Evolutionary conservation across 2,329 filamentous ascomycete genomes (phyloP), one percentile per base, ranked within the genome.

Genomic region (Aspergillus melleus): DNA sequence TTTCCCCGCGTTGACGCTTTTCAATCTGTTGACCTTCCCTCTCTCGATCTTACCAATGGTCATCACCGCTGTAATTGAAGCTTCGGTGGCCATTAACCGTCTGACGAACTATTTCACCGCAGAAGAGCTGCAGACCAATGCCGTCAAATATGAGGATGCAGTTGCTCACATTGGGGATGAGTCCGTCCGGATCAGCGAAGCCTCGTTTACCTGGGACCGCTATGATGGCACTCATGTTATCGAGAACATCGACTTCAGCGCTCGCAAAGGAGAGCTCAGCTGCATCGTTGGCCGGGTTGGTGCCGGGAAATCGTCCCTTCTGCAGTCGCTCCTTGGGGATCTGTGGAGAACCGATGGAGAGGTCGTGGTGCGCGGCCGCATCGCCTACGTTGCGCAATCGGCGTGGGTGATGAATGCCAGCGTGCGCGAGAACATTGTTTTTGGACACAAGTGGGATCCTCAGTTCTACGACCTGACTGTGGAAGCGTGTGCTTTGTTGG

Each of bases 321-420:
- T 99, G 6, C 90, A 96, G 74, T 87, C 90, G 57, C 85, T 99
- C 58, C 85, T 99, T 4, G 95, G 95, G 61, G 93, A 98, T 75
- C 76, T 99, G 4, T 97, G 90, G 88, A 98, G 97, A 75, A 83
- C 89, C 53, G 87, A 90, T 61, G 95, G 95, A 52, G 84, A 90
- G 63, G 94, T 97, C 4, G 83, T 90, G 57, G 83, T 99, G 10
- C 88, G 90, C 67, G 96, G 95, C 51, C 86, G 84, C 29, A 86
- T 92, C 46, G 95, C 95, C 1, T 99, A 98, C 74, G 95, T 96
- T 60, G 91, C 92, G 16, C 96, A 99, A 75, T 88, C 91, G 70
- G 83, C 92, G 20, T 99, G 96, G 95, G 90, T 99, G 55, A 94
- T 98, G 88, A 99, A 99, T 72, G 95, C 95, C 9, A 96, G 91